phyloP scores from a whole-genome alignment of 139 green algal species.

The Chloropicon primus region DNA sequence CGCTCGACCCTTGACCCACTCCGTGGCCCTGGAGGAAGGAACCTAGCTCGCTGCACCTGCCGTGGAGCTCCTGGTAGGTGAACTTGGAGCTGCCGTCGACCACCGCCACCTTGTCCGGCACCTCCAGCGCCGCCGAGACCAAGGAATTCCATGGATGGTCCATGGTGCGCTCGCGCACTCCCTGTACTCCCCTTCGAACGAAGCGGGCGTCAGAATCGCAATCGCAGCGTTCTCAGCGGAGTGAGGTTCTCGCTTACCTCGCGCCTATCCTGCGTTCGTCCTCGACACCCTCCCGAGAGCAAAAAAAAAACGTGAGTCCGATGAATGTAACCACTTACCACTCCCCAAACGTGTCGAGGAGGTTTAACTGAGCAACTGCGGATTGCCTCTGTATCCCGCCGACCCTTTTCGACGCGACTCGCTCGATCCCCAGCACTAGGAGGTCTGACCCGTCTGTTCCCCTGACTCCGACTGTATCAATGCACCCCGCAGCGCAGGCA shows the following conservation, averaged over 20 bases:
- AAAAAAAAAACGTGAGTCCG: no score
- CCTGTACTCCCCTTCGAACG: background rate
- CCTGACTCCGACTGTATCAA: no score
- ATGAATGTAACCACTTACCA: background rate
- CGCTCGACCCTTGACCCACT: slow-evolving; percentile 23
- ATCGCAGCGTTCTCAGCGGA: no score
- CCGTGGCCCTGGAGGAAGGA: background rate
- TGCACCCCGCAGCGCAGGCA: no score
- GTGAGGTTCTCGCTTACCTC: no score
- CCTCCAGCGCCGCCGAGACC: background rate
- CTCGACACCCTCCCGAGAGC: no score
- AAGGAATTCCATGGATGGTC: background rate
- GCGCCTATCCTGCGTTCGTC: no score
- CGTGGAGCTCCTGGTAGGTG: background rate
- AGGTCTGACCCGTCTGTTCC: no score
- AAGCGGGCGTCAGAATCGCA: no score
- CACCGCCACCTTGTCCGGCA: background rate
- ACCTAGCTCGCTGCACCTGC: background rate
- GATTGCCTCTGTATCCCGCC: background rate
- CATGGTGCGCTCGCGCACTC: background rate
- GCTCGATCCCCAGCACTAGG: no score
- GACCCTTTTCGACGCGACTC: background rate
- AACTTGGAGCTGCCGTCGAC: background rate
- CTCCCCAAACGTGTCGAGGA: background rate
- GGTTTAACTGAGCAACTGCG: background rate